phyloP scores from a whole-genome alignment of 2,329 filamentous ascomycete species.

The Fusarium cicatricum region DNA sequence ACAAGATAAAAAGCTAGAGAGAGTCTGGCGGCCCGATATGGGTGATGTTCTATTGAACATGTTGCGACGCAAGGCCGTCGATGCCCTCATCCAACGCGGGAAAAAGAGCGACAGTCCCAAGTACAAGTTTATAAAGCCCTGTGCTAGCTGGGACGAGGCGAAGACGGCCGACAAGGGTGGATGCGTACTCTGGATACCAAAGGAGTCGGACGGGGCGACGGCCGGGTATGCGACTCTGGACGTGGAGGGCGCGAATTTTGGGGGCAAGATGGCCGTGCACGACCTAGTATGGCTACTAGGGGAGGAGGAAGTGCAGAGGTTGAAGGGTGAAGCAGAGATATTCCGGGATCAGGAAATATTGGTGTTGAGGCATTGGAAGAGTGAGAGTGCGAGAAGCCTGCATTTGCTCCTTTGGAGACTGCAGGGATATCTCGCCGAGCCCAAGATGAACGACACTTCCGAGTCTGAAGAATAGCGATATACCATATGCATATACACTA shows the following conservation, averaged over 20 bases:
- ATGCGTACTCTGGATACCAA: slow-evolving; percentile 55
- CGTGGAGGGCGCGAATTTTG: slow-evolving; percentile 45
- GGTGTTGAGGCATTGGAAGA: slow-evolving; percentile 52
- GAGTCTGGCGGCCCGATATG: slow-evolving; percentile 62
- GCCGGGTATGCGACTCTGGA: slow-evolving; percentile 57
- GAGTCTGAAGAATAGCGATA: slow-evolving; percentile 9
- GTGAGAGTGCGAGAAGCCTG: slow-evolving; percentile 51
- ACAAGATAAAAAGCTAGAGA: slow-evolving; percentile 4
- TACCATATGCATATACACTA: background rate
- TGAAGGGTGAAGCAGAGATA: slow-evolving; percentile 48
- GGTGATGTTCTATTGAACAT: slow-evolving; percentile 58
- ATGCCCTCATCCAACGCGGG: slow-evolving; percentile 51
- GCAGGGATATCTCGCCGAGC: slow-evolving; percentile 59
- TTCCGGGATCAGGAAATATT: slow-evolving; percentile 52
- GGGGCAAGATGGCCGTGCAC: slow-evolving; percentile 58
- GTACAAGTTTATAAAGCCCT: slow-evolving; percentile 52
- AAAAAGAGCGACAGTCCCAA: slow-evolving; percentile 22
- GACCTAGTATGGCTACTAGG: slow-evolving; percentile 63
- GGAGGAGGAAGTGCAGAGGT: slow-evolving; percentile 49
- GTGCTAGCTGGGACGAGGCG: slow-evolving; percentile 55
- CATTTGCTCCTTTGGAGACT: slow-evolving; percentile 66
- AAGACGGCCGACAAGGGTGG: slow-evolving; percentile 51
- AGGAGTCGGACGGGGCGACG: slow-evolving; percentile 34
- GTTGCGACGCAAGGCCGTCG: slow-evolving; percentile 57
- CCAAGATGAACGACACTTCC: background rate